Percentiles rank a stretch among this genome's conserved stretches.
Conservation (phyloP, 768 basidiomycete genomes). For the Pulveroboletus frians region DNA sequence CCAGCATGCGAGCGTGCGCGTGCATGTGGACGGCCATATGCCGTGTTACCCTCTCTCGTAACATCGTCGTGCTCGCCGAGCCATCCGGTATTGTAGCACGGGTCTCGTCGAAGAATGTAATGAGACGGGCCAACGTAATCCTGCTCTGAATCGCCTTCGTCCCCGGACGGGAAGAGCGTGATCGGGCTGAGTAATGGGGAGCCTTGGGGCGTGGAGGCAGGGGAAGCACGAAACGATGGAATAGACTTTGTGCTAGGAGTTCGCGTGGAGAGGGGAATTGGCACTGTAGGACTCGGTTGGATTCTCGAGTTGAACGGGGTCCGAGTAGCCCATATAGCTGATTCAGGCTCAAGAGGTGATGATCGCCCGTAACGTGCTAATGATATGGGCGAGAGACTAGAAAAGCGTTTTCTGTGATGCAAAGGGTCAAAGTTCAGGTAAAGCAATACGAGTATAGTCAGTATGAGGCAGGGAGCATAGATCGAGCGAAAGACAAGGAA, state of each 20-base stretch:
- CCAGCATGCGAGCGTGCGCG: background rate
- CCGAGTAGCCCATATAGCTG: slow-evolving; percentile 38
- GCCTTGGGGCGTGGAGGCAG: slow-evolving; percentile 33
- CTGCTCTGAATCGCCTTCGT: slow-evolving; percentile 42
- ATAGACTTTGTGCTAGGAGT: slow-evolving; percentile 32
- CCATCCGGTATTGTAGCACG: slow-evolving; percentile 31
- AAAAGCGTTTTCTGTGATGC: slow-evolving; percentile 14
- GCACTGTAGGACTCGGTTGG: slow-evolving; percentile 37
- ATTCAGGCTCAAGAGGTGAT: slow-evolving; percentile 30
- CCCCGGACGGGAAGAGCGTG: slow-evolving; percentile 35
- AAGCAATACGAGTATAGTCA: slow-evolving; percentile 48
- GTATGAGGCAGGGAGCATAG: slow-evolving; percentile 59
- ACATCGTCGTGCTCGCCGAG: slow-evolving; percentile 17
- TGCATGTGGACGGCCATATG: background rate
- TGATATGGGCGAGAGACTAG: slow-evolving; percentile 31
- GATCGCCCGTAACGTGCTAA: slow-evolving; percentile 23
- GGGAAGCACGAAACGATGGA: slow-evolving; percentile 39
- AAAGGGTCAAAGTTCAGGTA: slow-evolving; percentile 36
- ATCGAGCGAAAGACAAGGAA: slow-evolving; percentile 50
- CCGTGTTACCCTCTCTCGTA: background rate
- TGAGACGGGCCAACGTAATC: slow-evolving; percentile 45
- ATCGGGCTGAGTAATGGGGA: slow-evolving; percentile 38
- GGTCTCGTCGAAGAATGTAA: slow-evolving; percentile 40
- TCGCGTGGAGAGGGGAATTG: slow-evolving; percentile 38
- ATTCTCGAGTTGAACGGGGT: slow-evolving; percentile 37